phyloP scores from a whole-genome alignment of 805 yeast species.

The Metschnikowia baotianmanensis region DNA sequence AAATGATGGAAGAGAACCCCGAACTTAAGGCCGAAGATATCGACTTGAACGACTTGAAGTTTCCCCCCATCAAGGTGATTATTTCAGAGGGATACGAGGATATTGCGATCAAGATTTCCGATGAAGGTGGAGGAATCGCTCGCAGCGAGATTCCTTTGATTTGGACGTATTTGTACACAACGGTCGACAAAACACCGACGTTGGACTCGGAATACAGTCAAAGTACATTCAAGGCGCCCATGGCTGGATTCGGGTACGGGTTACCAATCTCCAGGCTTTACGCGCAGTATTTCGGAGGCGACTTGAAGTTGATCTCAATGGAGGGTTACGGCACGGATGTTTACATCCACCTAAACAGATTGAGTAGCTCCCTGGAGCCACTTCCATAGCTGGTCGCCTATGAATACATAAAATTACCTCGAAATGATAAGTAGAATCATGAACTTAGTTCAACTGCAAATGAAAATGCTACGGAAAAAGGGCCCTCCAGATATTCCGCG shows the following conservation, averaged over 20 bases:
- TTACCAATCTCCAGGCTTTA: constrained; percentile 82
- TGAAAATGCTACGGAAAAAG: no score
- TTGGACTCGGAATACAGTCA: constrained; percentile 57
- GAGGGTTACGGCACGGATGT: constrained; percentile 96
- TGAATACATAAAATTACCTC: no score
- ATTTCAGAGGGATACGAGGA: constrained; percentile 89
- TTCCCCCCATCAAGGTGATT: constrained; percentile 82
- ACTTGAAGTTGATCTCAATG: constrained; percentile 81
- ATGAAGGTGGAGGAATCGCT: constrained; percentile 94
- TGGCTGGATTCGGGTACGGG: constrained; percentile 95
- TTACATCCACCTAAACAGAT: constrained; percentile 77
- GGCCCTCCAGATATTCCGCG: no score
- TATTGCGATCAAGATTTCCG: constrained; percentile 84
- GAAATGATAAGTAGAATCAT: background rate
- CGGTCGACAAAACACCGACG: constrained; percentile 71
- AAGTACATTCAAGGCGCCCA: constrained; percentile 77
- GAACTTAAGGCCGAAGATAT: constrained; percentile 33
- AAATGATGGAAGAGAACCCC: constrained; percentile 42
- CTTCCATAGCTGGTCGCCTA: constrained; percentile 34
- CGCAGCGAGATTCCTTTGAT: constrained; percentile 78
- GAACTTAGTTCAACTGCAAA: background rate
- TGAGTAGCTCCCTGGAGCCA: constrained; percentile 73
- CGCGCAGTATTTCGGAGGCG: constrained; percentile 90
- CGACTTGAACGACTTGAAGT: constrained; percentile 61
- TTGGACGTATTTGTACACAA: constrained; percentile 90